Evolutionary conservation across 164 flowering plant species (phyloP).

Genomic region (Kalanchoe fedtschenkoi): DNA sequence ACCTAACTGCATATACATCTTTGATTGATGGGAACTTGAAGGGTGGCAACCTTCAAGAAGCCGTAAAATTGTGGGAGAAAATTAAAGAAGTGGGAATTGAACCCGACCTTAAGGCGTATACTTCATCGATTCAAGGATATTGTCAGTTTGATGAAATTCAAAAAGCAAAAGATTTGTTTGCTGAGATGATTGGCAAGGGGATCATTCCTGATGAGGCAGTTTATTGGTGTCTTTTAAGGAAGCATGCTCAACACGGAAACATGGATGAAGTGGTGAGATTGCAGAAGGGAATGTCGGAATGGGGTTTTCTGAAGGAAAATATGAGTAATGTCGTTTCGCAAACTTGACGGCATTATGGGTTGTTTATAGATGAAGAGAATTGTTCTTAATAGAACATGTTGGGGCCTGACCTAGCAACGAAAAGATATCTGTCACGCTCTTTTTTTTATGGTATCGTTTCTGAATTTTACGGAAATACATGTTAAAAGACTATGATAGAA

Average conservation of each 20-base stretch:
- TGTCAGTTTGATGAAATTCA: slow-evolving; percentile 34
- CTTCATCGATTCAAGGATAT: slow-evolving; percentile 60
- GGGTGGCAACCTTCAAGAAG: slow-evolving; percentile 53
- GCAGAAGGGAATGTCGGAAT: slow-evolving; percentile 39
- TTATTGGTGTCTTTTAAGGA: slow-evolving; percentile 40
- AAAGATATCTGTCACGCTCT: background rate
- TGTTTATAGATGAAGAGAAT: background rate
- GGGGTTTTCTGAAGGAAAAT: slow-evolving; percentile 18
- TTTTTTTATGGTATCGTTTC: background rate
- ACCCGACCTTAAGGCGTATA: slow-evolving; percentile 60
- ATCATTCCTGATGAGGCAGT: slow-evolving; percentile 61
- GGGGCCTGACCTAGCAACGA: background rate
- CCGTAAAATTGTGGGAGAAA: slow-evolving; percentile 33
- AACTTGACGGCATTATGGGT: slow-evolving; percentile 16
- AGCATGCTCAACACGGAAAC: slow-evolving; percentile 41
- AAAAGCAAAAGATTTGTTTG: slow-evolving; percentile 39
- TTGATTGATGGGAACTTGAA: slow-evolving; percentile 65
- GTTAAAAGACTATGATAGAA: background rate
- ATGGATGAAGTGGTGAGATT: slow-evolving; percentile 45
- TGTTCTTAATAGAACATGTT: background rate
- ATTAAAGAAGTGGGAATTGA: slow-evolving; percentile 55
- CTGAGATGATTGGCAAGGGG: slow-evolving; percentile 65
- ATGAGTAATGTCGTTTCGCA: slow-evolving; percentile 14
- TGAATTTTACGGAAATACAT: background rate
- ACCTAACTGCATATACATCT: slow-evolving; percentile 54